phyloP scores from a whole-genome alignment of 2,329 filamentous ascomycete species.

The Cytospora piceae region DNA sequence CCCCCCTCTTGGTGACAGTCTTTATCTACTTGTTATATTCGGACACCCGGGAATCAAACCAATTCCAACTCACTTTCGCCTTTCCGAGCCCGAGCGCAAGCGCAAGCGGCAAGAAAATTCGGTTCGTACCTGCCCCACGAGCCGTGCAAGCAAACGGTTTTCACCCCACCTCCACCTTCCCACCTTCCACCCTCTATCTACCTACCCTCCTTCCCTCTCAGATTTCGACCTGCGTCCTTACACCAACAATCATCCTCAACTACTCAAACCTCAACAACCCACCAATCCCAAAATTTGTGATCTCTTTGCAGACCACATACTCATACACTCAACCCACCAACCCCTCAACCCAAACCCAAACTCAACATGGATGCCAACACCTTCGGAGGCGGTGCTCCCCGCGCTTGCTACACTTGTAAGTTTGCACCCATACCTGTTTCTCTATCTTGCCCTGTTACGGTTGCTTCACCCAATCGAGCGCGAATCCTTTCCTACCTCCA shows the following conservation, averaged over 20 bases:
- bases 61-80: slow-evolving; percentile 1
- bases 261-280: slow-evolving; percentile 21
- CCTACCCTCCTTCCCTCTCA: slow-evolving; percentile 15
- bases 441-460: slow-evolving; percentile 30
- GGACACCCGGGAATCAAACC: slow-evolving; percentile 14
- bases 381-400: slow-evolving; percentile 36
- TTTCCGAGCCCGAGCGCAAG: slow-evolving; percentile 2
- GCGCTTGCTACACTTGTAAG: slow-evolving; percentile 57
- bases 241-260: background rate
- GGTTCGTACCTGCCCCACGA: slow-evolving; percentile 24
- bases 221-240: slow-evolving; percentile 10
- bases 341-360: slow-evolving; percentile 20
- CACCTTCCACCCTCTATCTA: slow-evolving; percentile 4
- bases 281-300: slow-evolving; percentile 27
- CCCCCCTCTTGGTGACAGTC: background rate
- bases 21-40: background rate
- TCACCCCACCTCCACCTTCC: slow-evolving; percentile 26
- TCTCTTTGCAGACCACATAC: slow-evolving; percentile 17
- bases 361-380: slow-evolving; percentile 42
- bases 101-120: slow-evolving; percentile 23
- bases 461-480: slow-evolving; percentile 23
- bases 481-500: slow-evolving; percentile 22
- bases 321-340: slow-evolving; percentile 19
- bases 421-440: slow-evolving; percentile 35
- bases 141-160: slow-evolving; percentile 23